These are phyloP conservation scores for Dictyostelium gargantuum DNA, from an alignment of 208 protist species.

Conservation along the genomic window DNA sequence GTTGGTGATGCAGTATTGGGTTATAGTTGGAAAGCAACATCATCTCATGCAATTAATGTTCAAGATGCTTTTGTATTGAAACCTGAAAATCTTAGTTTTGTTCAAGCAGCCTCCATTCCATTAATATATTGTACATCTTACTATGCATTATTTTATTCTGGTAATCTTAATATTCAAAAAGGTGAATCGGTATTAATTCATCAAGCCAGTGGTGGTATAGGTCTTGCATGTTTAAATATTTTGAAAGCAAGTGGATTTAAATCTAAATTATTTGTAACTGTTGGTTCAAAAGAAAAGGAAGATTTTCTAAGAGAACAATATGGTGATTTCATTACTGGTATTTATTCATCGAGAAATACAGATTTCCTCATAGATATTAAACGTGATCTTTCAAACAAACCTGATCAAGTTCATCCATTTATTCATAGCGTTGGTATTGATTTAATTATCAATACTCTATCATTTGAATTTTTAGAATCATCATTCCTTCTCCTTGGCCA, in stretches of 20 bases:
- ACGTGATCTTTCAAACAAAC: too few species aligned
- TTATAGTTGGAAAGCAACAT: conserved; percentile 54
- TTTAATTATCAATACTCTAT: conserved; percentile 79
- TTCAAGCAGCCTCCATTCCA: background rate
- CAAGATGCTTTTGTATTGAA: background rate
- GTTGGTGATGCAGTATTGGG: conserved; percentile 75
- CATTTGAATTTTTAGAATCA: conserved; percentile 67
- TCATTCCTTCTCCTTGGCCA: conserved; percentile 54
- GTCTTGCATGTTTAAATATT: conserved; percentile 35
- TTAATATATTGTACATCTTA: background rate
- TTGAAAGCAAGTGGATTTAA: background rate
- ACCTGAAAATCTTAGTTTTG: background rate
- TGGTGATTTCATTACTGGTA: background rate
- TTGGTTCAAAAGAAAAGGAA: conserved; percentile 63
- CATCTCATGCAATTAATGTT: background rate
- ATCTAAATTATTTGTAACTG: conserved; percentile 35
- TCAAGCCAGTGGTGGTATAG: background rate
- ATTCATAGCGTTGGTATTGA: conserved; percentile 47
- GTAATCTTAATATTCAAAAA: background rate
- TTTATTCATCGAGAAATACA: conserved; percentile 6
- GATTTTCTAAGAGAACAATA: conserved; percentile 45
- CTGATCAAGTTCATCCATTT: too few species aligned
- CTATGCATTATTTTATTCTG: background rate
- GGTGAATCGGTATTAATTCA: background rate
- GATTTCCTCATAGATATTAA: too few species aligned